Evolutionary conservation across 2,329 filamentous ascomycete species (phyloP).

Genomic region (Fusarium gaditjirri): DNA sequence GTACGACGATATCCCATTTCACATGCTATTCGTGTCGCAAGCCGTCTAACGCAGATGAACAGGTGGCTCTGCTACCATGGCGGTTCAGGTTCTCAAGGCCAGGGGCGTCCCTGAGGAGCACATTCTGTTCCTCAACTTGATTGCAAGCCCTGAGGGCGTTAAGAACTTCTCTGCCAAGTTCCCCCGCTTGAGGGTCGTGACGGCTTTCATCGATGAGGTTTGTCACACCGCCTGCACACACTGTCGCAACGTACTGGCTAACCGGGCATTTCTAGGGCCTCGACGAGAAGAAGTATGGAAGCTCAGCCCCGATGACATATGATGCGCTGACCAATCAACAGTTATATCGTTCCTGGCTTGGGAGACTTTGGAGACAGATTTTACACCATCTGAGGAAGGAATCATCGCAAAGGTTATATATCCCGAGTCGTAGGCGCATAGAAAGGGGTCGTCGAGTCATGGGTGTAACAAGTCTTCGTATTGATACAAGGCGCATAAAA

Average conservation of each 20-base stretch:
- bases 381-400: slow-evolving; percentile 78
- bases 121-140: slow-evolving; percentile 95
- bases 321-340: slow-evolving; percentile 58
- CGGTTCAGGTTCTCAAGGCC: slow-evolving; percentile 89
- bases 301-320: slow-evolving; percentile 9
- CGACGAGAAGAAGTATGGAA: slow-evolving; percentile 89
- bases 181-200: slow-evolving; percentile 89
- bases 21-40: neutral
- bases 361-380: slow-evolving; percentile 97
- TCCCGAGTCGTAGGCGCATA: slow-evolving; percentile 22
- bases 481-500: slow-evolving; percentile 34
- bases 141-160: slow-evolving; percentile 95
- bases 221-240: slow-evolving; percentile 32
- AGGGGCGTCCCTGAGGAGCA: slow-evolving; percentile 94
- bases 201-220: slow-evolving; percentile 90
- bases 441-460: slow-evolving; percentile 19
- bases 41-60: slow-evolving; percentile 18
- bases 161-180: slow-evolving; percentile 89
- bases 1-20: slow-evolving; percentile 55
- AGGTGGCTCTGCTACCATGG: slow-evolving; percentile 97
- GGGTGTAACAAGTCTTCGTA: slow-evolving; percentile 32
- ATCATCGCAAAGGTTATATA: slow-evolving; percentile 18
- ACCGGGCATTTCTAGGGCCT: slow-evolving; percentile 67
- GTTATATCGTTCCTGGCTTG: slow-evolving; percentile 93
- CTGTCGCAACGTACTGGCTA: slow-evolving; percentile 26